Base-by-base conservation (phyloP, 148 eudicot species). In the Spergularia bocconei region DNA sequence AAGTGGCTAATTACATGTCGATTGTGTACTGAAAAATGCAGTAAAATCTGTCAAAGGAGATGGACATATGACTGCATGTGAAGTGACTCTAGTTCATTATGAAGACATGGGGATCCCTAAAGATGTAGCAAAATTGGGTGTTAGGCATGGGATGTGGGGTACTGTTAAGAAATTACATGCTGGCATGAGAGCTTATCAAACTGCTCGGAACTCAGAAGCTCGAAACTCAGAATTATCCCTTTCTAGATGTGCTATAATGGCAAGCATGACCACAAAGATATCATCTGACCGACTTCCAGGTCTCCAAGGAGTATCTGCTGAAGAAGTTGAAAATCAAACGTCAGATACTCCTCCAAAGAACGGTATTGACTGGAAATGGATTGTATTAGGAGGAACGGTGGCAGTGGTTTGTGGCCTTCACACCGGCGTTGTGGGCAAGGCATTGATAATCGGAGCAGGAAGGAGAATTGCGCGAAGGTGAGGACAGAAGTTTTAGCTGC, bases 81-180 rank as follows among this genome's bases (percentile, higher is more conserved):
- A 95, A 81, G 98, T 95, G 61, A 82, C 76, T 54, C 93, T 95
- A 11, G 72, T 92, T 23, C 98, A 95, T 76, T 87, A 90, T 13
- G 98, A 95, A 80, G 98, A 95, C 75, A 95, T 92, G 98, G 98
- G 98, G 55, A 95, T 95, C 67, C 98, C 98, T 19, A 89, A 89
- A 61, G 98, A 95, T 20, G 93, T 95, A 25, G 98, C 97, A 7
- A 91, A 90, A 59, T 70, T 94, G 69, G 98, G 96, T 48, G 90
- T 94, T 44, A 91, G 96, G 70, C 98, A 94, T 52, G 98, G 98
- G 39, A 95, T 95, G 98, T 95, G 98, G 98, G 98, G 97, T 54
- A 86, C 97, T 13, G 98, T 95, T 29, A 95, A 92, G 85, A 95
- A 95, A 76, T 59, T 95, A 50, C 93, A 95, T 66, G 72, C 91